Evolutionary conservation across 306 rosid genomes (phyloP), one percentile per base, ranked within the genome.

Genomic region (Macrotyloma uniflorum): DNA sequence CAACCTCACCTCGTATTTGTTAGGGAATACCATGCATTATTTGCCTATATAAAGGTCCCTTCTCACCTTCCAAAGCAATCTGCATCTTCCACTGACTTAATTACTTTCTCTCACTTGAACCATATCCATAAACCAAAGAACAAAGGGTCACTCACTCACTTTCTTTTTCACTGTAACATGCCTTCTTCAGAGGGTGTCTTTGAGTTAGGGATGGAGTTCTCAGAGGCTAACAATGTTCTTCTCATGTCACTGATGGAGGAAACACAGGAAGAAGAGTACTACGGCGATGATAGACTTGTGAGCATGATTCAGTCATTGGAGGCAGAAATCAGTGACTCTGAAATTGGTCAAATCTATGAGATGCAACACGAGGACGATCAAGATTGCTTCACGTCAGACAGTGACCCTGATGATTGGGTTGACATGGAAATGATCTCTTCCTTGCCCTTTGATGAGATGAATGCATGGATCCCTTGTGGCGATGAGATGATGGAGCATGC

Each of bases 221-320:
- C 82, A 0, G 85, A 83, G 38, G 80, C 78, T 14, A 70, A 82
- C 64, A 74, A 38, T 66, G 81, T 81, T 19, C 70, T 87, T 75
- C 80, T 87, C 47, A 77, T 75, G 90, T 78, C 83, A 20, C 53
- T 87, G n/a, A 43, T 85, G 82, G 88, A 85, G 63, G 90, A 87
- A 63, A 54, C 79, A 8, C 82, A 75, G 4, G 87, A 89, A 46
- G 89, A 87, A 35, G 84, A 76, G 64, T 74, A 62, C 62, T 42
- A 65, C 53, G 87, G 78, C 0, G 93, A 84, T 77, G 90, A 87
- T 19, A 87, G 86, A 49, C 80, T 90, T 24, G 76, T 78, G 2
- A 85, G 80, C 57, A 80, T 87, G 70, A 87, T 89, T 43, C 91
- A 84, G 55, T 89, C 91, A 33, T 67, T 85, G 16, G 87, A 87